A percentile compares a stretch with the other conserved stretches of the same genome.
Evolutionary conservation across 208 protist species (phyloP).

Genomic region (Phytomonas francai): DNA sequence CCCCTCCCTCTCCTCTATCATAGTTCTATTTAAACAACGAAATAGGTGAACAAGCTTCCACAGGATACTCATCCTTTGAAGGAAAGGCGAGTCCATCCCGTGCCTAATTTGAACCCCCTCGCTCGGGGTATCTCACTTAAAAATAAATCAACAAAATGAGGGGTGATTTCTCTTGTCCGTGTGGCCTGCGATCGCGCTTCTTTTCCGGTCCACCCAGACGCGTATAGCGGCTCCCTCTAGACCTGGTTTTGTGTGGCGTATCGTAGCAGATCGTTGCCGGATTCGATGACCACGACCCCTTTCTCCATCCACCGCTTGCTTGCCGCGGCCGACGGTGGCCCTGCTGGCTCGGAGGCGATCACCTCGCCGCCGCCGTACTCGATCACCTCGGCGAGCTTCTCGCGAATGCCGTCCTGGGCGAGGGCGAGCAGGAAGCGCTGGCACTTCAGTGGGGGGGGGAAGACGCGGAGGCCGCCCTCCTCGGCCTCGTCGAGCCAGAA

Average conservation of each 20-base stretch:
- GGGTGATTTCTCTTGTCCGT: background rate
- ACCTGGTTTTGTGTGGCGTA: constrained; percentile 49
- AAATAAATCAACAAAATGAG: background rate
- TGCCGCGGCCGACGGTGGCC: background rate
- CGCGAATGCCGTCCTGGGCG: constrained; percentile 34
- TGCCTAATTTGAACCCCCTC: background rate
- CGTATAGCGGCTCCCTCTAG: background rate
- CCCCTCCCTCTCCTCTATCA: background rate
- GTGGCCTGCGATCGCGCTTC: background rate
- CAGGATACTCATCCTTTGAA: background rate
- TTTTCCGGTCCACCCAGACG: background rate
- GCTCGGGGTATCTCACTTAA: background rate
- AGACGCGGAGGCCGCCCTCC: constrained; percentile 58
- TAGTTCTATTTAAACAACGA: background rate
- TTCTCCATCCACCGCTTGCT: constrained; percentile 15
- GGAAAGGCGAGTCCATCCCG: background rate
- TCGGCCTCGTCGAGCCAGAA: constrained; percentile 81
- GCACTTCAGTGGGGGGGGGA: constrained; percentile 58
- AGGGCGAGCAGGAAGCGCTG: constrained; percentile 70
- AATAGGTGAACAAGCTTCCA: background rate
- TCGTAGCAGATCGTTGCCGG: constrained; percentile 62
- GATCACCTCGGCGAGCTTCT: constrained; percentile 67
- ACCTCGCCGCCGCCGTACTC: constrained; percentile 78
- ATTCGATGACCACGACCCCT: constrained; percentile 62
- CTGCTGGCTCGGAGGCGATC: constrained; percentile 2